Base-by-base conservation (phyloP, 2,329 filamentous ascomycete species). In the Pseudofabraea citricarpa region DNA sequence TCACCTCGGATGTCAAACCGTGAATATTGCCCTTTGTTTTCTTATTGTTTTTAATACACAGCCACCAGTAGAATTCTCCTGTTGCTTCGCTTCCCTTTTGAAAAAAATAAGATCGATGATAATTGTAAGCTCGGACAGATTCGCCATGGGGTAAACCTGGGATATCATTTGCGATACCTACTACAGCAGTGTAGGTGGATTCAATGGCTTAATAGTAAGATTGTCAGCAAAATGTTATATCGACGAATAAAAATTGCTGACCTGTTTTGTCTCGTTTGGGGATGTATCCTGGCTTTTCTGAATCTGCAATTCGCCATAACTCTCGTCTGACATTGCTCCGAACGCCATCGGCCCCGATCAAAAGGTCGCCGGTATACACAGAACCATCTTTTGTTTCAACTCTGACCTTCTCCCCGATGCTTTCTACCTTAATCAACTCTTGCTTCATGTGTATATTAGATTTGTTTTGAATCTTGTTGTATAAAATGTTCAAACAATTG, bases 271-370 rank as follows among this genome's bases (percentile, higher is more conserved):
- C 56, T 2, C 45, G 39, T 0, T 22, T 36, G 0, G 50, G 27
- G 22, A 63, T 57, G 19, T 53, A 54, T 3, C 54, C 55, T 3
- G 58, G 54, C 13, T 52, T 26, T 1, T 46, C 27, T 9, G 41
- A 32, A 20, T 50, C 37, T 6, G 44, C 60, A 2, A 58, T 43
- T 5, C 51, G 42, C 41, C 47, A 44, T 48, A 63, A 54, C 36
- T 60, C 56, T 3, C 45, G 35, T 5, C 67, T 49, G 1, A 67
- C 55, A 0, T 46, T 50, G 49, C 68, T 71, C 43, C 68, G 59
- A 15, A 71, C 58, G 1, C 69, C 68, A 36, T 71, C 68, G 1
- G 64, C 61, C 0, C 68, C 66, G 0, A 70, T 54, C 0, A 71
- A 49, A 0, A 71, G 48, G 15, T 61, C 55, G 0, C 64, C 68